Evolutionary conservation across 805 yeast species (phyloP), one percentile per base, ranked within the genome.

Genomic region (Wickerhamiella hasegawae): DNA sequence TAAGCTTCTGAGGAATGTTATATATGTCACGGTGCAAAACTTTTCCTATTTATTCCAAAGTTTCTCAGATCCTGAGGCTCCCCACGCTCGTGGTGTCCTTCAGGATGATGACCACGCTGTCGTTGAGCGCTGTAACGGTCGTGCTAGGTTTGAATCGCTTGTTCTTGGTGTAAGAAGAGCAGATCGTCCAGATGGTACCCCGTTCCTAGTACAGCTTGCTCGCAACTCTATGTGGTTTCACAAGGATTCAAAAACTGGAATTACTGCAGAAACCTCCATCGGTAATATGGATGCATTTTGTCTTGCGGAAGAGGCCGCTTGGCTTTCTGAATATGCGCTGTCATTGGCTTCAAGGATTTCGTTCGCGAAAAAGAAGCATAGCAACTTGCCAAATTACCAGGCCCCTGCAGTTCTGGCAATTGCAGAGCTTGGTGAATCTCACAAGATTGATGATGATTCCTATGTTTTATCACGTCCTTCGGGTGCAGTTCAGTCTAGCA

Each of bases 381-480:
- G n/a, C n/a, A n/a, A n/a, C n/a, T n/a, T n/a, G n/a, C n/a, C n/a
- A n/a, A n/a, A n/a, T n/a, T n/a, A n/a, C n/a, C n/a, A n/a, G n/a
- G 24, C 24, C 24, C 11, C 24, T 11, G 10, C 11, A 8, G 24
- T 19, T 18, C 18, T 29, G 5, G 23, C n/a, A 16, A 9, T 29
- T 5, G 32, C 32, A 2, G 22, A 34, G 37, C 73, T 75, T 4
- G 68, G 75, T 33, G 66, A 60, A 21, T 47, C 49, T 18, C 66
- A 55, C 45, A 65, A 66, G 21, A 68, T 84, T 29, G 73, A 73
- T 33, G 80, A 80, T 42, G 97, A 90, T 47, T 92, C 97, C 0
- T 73, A 81, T 4, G 94, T 84, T 15, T 66, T 87, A 35, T 85
- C 96, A 1, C 76, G 83, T 34, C 95, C 96, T 0, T 77, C 95